Percentiles rank a stretch among this genome's conserved stretches.
Evolutionary conservation across 345 rosid genomes (phyloP).

Genomic region (Firmiana major): DNA sequence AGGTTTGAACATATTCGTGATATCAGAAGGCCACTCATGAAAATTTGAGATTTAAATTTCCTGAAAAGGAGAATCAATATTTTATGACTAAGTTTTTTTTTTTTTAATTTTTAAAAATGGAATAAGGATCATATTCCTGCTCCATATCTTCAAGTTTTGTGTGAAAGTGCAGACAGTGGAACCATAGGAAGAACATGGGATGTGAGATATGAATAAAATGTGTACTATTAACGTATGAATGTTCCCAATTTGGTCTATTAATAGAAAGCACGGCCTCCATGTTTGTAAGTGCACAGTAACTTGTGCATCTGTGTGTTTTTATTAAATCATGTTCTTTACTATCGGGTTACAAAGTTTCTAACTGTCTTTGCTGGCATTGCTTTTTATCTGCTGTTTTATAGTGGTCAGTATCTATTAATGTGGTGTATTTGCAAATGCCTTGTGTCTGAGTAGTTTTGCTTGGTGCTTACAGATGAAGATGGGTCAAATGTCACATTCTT

Average conservation of each 20-base stretch:
- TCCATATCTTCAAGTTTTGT: background rate
- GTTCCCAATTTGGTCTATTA: background rate
- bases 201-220: background rate
- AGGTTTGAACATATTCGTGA: conserved; percentile 32
- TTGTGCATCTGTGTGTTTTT: background rate
- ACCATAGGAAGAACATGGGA: background rate
- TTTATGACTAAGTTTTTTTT: background rate
- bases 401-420: background rate
- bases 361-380: background rate
- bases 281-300: background rate
- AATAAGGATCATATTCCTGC: background rate
- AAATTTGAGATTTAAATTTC: background rate
- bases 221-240: background rate
- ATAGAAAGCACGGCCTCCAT: background rate
- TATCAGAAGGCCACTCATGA: background rate
- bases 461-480: conserved; percentile 43
- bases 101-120: background rate
- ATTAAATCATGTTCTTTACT: background rate
- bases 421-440: background rate
- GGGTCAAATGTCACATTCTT: conserved; percentile 46
- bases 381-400: background rate
- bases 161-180: background rate
- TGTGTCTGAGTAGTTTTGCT: background rate
- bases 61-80: background rate
- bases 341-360: background rate